Conservation (phyloP, 768 basidiomycete genomes). For the Macrolepiota fuliginosa region DNA sequence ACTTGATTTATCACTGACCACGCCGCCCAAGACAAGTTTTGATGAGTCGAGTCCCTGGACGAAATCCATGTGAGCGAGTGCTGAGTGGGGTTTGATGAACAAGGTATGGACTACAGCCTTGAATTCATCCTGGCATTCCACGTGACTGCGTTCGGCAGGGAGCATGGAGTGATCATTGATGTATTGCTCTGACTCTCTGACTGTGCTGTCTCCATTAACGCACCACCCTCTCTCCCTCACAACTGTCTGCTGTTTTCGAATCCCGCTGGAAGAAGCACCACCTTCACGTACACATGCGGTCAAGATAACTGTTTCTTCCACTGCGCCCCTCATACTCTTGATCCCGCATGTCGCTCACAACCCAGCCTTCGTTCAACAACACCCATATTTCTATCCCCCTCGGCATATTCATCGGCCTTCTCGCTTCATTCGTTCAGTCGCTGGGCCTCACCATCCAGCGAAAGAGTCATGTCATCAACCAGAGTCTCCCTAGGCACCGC, state of each 20-base stretch:
- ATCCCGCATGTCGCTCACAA: not conserved
- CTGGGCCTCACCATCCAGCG: slow-evolving; percentile 90
- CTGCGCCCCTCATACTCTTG: not conserved
- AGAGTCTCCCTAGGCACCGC: slow-evolving; percentile 59
- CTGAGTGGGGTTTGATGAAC: not conserved
- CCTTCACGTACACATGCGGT: slow-evolving; percentile 1
- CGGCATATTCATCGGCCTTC: slow-evolving; percentile 61
- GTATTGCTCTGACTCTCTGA: not conserved
- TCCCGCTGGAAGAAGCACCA: not conserved
- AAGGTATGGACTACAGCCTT: not conserved
- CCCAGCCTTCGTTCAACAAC: not conserved
- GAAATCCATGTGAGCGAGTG: slow-evolving; percentile 51
- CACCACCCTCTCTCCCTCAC: not conserved
- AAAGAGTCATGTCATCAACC: slow-evolving; percentile 88
- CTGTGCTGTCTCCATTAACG: not conserved
- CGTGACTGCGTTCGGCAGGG: not conserved
- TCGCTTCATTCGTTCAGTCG: slow-evolving; percentile 87
- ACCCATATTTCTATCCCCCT: slow-evolving; percentile 43
- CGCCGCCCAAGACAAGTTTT: slow-evolving; percentile 61
- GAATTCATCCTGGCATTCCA: not conserved
- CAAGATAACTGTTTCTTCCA: slow-evolving; percentile 1
- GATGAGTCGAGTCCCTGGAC: slow-evolving; percentile 69
- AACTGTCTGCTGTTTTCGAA: not conserved
- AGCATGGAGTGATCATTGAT: not conserved
- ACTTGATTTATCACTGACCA: slow-evolving; percentile 40